Evolutionary conservation across 176 grass and related monocot species (phyloP).

Genomic region (Ensete glaucum): DNA sequence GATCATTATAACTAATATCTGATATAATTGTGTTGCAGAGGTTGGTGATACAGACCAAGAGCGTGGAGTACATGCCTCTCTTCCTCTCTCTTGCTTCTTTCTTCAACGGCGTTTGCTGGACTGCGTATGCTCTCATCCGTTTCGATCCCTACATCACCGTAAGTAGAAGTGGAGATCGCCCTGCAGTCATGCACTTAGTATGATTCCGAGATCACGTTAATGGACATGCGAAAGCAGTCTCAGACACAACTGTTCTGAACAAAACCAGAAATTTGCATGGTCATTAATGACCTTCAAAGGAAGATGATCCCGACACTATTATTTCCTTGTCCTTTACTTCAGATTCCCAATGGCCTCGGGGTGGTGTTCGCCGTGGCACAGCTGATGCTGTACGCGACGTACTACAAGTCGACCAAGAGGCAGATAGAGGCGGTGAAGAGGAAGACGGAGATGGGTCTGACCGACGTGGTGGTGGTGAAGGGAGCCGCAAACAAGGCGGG

Average conservation of each 20-base stretch:
- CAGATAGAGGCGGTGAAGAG: slow-evolving; percentile 54
- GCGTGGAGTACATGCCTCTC: slow-evolving; percentile 97
- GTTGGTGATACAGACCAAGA: slow-evolving; percentile 98
- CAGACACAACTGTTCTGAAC: no score
- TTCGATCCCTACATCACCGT: slow-evolving; percentile 95
- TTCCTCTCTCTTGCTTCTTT: slow-evolving; percentile 74
- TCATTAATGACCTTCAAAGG: no score
- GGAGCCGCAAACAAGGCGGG: slow-evolving; percentile 9
- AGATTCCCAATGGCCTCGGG: slow-evolving; percentile 86
- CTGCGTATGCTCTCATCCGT: slow-evolving; percentile 82
- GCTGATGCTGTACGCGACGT: slow-evolving; percentile 66
- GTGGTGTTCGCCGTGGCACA: slow-evolving; percentile 59
- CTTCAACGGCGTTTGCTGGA: slow-evolving; percentile 89
- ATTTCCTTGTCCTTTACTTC: neutral
- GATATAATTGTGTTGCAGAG: slow-evolving; percentile 35
- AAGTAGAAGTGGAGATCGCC: slow-evolving; percentile 11
- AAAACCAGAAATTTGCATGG: no score
- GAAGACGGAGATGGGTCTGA: slow-evolving; percentile 52
- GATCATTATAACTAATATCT: neutral
- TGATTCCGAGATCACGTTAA: no score
- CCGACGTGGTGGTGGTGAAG: slow-evolving; percentile 52
- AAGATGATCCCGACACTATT: slow-evolving; percentile 2
- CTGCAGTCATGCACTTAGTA: no score
- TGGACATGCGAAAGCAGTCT: no score
- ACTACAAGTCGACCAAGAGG: slow-evolving; percentile 80